Evolutionary conservation across 2,329 filamentous ascomycete genomes (phyloP), one percentile per base, ranked within the genome.

Genomic region (Saccharata proteae): DNA sequence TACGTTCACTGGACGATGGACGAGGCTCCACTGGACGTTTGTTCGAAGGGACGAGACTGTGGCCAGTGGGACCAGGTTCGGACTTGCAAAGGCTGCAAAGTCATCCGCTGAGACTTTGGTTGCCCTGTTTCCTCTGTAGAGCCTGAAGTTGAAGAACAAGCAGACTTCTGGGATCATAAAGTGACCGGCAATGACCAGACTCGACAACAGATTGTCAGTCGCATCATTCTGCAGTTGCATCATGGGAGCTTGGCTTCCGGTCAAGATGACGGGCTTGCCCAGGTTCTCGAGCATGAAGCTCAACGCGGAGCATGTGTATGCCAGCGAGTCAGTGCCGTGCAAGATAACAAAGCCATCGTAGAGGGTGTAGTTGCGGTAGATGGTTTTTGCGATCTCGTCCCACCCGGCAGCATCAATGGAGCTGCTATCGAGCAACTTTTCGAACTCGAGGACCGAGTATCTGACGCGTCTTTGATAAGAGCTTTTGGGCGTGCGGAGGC

Each of bases 81-180:
- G 86, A 26, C 79, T 84, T 36, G 76, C 79, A 54, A 94, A 94
- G 5, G 84, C 86, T 35, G 82, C 76, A 51, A 92, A 93, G 32
- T 81, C 75, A 36, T 80, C 82, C 5, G 85, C 81, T 10, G 83
- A 86, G 18, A 92, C 74, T 55, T 94, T 94, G 39, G 82, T 90
- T 7, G 81, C 77, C 37, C 86, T 68, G 57, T 93, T 93, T 11
- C 86, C 86, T 16, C 86, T 75, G 59, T 86, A 92, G 13, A 94
- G 70, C 43, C 77, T 83, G 60, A 92, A 81, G 57, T 90, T 83
- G 66, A 94, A 94, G 63, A 92, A 93, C 20, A 94, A 68, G 51
- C 83, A 86, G 32, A 94, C 86, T 54, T 93, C 86, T 0, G 86
- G 85, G 36, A 94, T 83, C 61, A 84, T 80, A 50, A 93, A 93